Conservation (phyloP, 1,284 basidiomycete genomes). For the Cutaneotrichosporon sp. region DNA sequence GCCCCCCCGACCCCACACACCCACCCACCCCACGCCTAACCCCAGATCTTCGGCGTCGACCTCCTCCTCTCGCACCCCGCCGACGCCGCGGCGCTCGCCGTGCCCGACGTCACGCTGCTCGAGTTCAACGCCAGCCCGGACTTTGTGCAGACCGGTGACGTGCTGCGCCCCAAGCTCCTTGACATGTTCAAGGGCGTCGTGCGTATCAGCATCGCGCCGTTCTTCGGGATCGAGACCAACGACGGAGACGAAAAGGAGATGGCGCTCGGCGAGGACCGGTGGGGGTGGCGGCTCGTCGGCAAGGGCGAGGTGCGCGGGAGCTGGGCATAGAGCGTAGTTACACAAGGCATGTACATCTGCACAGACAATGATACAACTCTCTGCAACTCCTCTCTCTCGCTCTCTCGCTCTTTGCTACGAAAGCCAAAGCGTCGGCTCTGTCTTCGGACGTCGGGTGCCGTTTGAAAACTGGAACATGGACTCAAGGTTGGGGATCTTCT, state of each 20-base stretch:
- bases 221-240: constrained; percentile 39
- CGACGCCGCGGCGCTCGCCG: constrained; percentile 49
- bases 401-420: too few relatives aligned
- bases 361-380: too few relatives aligned
- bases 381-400: too few relatives aligned
- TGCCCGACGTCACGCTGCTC: constrained; percentile 67
- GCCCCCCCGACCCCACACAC: neutral
- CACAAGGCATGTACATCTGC: too few relatives aligned
- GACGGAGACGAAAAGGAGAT: constrained; percentile 25
- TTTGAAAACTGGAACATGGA: too few relatives aligned
- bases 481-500: too few relatives aligned
- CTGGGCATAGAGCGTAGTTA: constrained; percentile 20
- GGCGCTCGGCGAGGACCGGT: constrained; percentile 42
- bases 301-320: constrained; percentile 44
- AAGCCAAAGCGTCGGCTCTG: too few relatives aligned
- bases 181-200: constrained; percentile 76
- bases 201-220: constrained; percentile 69
- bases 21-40: neutral
- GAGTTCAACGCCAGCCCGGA: constrained; percentile 97
- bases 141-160: constrained; percentile 87
- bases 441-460: too few relatives aligned
- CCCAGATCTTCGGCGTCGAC: constrained; percentile 79
- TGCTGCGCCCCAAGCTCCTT: constrained; percentile 70
- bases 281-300: constrained; percentile 48
- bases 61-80: constrained; percentile 69